Evolutionary conservation across 2,329 filamentous ascomycete genomes (phyloP).

Genomic region (Hysterium pulicare): DNA sequence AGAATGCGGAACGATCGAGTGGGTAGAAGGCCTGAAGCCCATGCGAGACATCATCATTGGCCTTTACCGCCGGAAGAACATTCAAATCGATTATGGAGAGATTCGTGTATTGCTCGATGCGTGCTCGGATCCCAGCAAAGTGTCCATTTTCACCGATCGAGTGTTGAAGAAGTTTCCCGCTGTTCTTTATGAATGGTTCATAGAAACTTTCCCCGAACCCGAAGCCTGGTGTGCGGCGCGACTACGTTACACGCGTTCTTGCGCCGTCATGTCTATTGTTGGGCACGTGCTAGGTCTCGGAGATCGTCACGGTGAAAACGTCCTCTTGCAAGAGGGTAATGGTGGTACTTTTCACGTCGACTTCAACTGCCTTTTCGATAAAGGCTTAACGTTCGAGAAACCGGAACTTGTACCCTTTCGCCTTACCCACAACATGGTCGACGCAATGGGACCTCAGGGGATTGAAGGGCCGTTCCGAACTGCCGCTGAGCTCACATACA

Average conservation of each 20-base stretch:
- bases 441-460: constrained; percentile 92
- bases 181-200: constrained; percentile 90
- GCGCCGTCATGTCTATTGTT: constrained; percentile 99
- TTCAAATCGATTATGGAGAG: constrained; percentile 62
- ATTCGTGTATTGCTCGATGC: constrained; percentile 63
- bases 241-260: constrained; percentile 85
- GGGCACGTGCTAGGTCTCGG: constrained; percentile 90
- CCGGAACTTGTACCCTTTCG: constrained; percentile 95
- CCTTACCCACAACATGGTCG: constrained; percentile 96
- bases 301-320: constrained; percentile 95
- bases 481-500: constrained; percentile 83
- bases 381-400: constrained; percentile 90
- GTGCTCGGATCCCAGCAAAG: constrained; percentile 59
- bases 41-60: constrained; percentile 84
- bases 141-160: constrained; percentile 67
- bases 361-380: constrained; percentile 99
- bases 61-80: constrained; percentile 71
- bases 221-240: constrained; percentile 88
- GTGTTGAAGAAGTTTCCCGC: constrained; percentile 72
- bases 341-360: constrained; percentile 96
- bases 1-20: constrained; percentile 96
- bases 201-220: constrained; percentile 90
- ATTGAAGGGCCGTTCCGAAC: constrained; percentile 89
- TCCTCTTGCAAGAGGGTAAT: constrained; percentile 88
- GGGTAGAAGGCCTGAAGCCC: constrained; percentile 94